Evolutionary conservation across 441 rosid genomes (phyloP), one percentile per base, ranked within the genome.

Genomic region (Manihot esculenta): DNA sequence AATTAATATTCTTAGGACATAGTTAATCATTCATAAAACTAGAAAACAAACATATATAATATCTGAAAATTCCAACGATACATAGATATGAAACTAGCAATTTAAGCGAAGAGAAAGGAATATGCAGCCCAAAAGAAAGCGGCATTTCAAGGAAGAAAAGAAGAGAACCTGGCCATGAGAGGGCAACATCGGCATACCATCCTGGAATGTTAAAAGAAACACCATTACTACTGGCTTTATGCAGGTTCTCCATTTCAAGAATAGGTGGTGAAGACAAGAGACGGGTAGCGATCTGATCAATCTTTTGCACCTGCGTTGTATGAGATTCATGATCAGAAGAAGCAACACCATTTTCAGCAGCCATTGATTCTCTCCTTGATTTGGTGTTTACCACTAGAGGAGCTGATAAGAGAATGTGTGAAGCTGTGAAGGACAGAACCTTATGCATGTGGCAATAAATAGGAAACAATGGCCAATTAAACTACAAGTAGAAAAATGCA

Each of bases 111-210:
- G 7, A 7, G 18, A 50, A n/a, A 50, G 20, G 18, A 17, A n/a
- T 17, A 20, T 48, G 7, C 18, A 30, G 33, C 33, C 33, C 1
- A 7, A 35, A 7, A 55, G 0, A 55, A 55, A 55, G 1, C 1
- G 17, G 24, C 9, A 55, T 7, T 2, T 51, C 17, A n/a, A 51
- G 7, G 1, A 51, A 9, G 23, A n/a, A 20, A 51, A 8, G 1
- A 9, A 49, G 63, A 23, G 6, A 66, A 85, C 88, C 88, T 81
- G 85, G 84, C 81, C 84, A 81, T 14, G 68, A 48, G 1, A 79
- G 66, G 54, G 80, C 53, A 69, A 68, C 55, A 72, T 81, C 86
- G 27, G 80, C 76, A 67, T 74, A 79, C 89, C 89, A 85, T 26
- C 86, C 86, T 17, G 73, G 68, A 59, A 68, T 51, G 10, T 8